Evolutionary conservation across 345 rosid species (phyloP), one percentile per base, ranked within the genome.

Genomic region (Citrus sp.): DNA sequence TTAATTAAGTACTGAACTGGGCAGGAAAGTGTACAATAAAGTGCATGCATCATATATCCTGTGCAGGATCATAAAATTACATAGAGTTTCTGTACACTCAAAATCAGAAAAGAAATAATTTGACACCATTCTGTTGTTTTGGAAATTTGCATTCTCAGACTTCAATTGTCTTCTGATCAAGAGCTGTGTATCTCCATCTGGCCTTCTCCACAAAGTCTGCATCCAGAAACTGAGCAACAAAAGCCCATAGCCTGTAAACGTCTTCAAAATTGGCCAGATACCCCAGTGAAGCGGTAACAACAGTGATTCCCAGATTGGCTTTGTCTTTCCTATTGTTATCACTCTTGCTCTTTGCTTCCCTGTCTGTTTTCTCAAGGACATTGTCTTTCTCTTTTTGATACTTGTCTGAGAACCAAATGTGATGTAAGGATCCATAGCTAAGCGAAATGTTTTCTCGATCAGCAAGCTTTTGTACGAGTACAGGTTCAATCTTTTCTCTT

Each of bases 201-300:
- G 92, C 97, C 82, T 91, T 92, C 86, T 93, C 98, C 75, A 91
- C 92, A 82, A 93, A 93, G 73, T 93, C 97, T 24, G 98, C 92
- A 84, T 95, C 98, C 81, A 91, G 84, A 82, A 95, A 95, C 86
- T 80, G 92, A 73, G 97, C 94, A 83, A 95, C 82, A 70, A 95
- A 95, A 14, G 86, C 82, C 97, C 99, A 95, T 69, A 95, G 87
- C 87, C 88, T 91, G 81, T 93, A 92, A 40, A 84, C 72, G 60
- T 95, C 99, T 81, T 90, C 91, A n/a, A 95, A 93, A 75, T 91
- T 90, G 7, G 93, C 88, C 58, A 93, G 90, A 84, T 91, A 92
- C 72, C 98, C 94, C 22, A 95, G 87, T 38, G 96, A 95, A 63
- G 87, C 88, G 42, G 92, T 93, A 46, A 92, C 92, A 72, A 91